Percentiles rank a stretch among this genome's conserved stretches.
These are phyloP conservation scores for Hanseniaspora sp. DNA, from an alignment of 1,139 yeast species.

Conservation along the genomic window DNA sequence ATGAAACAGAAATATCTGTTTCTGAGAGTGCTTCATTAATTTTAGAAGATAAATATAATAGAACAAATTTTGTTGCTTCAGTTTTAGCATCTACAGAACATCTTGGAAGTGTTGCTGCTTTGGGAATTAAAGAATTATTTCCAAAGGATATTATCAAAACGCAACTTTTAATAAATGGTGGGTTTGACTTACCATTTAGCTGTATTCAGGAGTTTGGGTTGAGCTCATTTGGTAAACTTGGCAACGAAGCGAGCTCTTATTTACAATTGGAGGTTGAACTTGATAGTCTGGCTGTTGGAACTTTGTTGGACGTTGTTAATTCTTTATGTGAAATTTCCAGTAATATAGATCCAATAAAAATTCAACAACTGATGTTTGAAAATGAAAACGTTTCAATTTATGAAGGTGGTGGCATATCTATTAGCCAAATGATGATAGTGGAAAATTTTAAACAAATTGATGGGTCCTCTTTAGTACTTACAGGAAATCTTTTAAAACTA, in stretches of 20 bases:
- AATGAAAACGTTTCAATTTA: background rate
- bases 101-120: background rate
- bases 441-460: background rate
- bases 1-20: background rate
- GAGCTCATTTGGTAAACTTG: background rate
- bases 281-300: background rate
- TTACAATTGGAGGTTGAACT: background rate
- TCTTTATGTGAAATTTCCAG: background rate
- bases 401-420: background rate
- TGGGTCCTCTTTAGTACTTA: background rate
- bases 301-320: background rate
- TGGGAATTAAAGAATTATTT: background rate
- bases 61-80: background rate
- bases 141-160: background rate
- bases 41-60: background rate
- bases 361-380: background rate
- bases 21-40: background rate
- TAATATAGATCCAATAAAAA: background rate
- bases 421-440: background rate
- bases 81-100: background rate
- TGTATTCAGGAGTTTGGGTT: background rate
- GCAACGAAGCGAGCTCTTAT: background rate
- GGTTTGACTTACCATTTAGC: background rate
- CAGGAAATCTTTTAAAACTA: background rate
- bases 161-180: background rate